Evolutionary conservation across 2,329 filamentous ascomycete species (phyloP).

Genomic region (Penicillium sp.): DNA sequence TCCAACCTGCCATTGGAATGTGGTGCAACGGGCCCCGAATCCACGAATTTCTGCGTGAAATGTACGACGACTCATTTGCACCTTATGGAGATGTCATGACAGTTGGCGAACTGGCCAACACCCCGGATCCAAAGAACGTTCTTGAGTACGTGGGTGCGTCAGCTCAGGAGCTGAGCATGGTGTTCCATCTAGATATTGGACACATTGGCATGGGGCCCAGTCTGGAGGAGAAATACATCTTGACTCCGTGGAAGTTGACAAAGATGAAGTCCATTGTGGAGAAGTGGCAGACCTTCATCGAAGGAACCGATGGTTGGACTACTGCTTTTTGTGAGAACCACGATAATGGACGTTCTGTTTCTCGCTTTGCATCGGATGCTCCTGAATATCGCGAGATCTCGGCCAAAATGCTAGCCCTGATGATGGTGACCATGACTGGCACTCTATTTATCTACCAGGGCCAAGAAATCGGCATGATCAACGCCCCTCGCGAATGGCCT

Average conservation of each 20-base stretch:
- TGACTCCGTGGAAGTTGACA: constrained; percentile 47
- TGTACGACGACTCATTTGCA: constrained; percentile 60
- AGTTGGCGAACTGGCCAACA: constrained; percentile 68
- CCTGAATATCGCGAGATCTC: constrained; percentile 48
- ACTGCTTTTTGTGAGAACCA: constrained; percentile 66
- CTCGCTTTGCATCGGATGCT: constrained; percentile 54
- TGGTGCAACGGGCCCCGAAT: constrained; percentile 70
- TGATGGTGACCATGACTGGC: constrained; percentile 52
- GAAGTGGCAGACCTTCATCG: constrained; percentile 55
- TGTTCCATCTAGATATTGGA: constrained; percentile 56
- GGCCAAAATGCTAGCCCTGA: constrained; percentile 57
- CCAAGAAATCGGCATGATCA: constrained; percentile 63
- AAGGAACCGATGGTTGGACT: constrained; percentile 54
- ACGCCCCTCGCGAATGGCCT: constrained; percentile 53
- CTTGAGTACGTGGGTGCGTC: constrained; percentile 60
- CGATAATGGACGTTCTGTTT: constrained; percentile 60
- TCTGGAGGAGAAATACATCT: constrained; percentile 49
- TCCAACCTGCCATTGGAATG: constrained; percentile 57
- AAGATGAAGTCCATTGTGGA: constrained; percentile 52
- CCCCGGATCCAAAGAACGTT: constrained; percentile 59
- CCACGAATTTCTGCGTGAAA: constrained; percentile 69
- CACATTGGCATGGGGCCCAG: constrained; percentile 54
- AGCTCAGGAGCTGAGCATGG: constrained; percentile 66
- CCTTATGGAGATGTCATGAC: constrained; percentile 63
- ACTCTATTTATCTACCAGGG: constrained; percentile 63